These are phyloP conservation scores for Cyclotella atomus DNA, from an alignment of 108 stramenopile species.

Conservation along the genomic window DNA sequence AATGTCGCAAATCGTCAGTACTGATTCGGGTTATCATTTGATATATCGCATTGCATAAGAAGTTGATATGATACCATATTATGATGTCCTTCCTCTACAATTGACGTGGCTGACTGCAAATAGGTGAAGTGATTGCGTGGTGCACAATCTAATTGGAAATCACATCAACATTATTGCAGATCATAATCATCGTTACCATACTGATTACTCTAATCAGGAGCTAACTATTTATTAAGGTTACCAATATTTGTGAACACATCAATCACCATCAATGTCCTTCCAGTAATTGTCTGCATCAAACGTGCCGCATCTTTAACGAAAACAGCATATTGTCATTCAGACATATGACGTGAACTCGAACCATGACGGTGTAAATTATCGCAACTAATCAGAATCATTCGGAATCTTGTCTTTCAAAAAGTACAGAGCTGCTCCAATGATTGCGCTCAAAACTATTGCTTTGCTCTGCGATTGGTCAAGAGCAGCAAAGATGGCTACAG, in stretches of 20 bases:
- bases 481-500: background rate
- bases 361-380: background rate
- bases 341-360: background rate
- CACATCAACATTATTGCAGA: no score
- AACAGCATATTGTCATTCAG: conserved; percentile 5
- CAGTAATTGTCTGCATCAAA: background rate
- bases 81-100: no score
- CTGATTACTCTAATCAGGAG: no score
- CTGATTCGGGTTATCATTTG: conserved; percentile 96
- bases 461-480: background rate
- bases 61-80: no score
- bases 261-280: no score
- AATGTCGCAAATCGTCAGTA: conserved; percentile 91
- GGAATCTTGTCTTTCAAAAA: conserved; percentile 6
- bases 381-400: background rate
- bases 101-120: no score
- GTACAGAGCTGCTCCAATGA: background rate
- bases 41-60: conserved; percentile 88
- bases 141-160: no score
- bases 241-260: no score
- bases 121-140: no score
- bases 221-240: no score
- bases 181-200: no score
- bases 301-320: background rate
- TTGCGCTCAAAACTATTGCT: background rate